phyloP scores from a whole-genome alignment of 495 filamentous ascomycete genomes.

The Parmelia sp. region DNA sequence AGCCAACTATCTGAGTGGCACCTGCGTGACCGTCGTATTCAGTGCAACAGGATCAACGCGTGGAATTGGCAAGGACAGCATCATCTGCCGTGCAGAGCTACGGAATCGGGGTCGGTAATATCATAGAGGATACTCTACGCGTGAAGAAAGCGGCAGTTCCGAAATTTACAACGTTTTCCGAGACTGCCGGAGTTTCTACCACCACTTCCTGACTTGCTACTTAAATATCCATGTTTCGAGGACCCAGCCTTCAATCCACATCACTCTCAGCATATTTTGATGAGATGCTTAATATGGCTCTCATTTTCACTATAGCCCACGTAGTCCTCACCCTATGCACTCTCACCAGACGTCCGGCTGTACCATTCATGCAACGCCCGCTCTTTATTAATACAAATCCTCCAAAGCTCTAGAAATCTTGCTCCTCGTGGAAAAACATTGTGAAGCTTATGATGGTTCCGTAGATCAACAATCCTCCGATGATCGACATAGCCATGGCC shows the following conservation, averaged over 20 bases:
- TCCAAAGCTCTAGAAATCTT: slow-evolving; percentile 56
- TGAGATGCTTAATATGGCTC: neutral
- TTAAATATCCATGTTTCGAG: neutral
- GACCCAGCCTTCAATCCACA: neutral
- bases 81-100: too few species aligned
- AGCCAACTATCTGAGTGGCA: neutral
- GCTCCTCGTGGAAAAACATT: slow-evolving; percentile 96
- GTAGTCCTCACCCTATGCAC: too few species aligned
- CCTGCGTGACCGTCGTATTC: neutral
- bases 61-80: too few species aligned
- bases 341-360: neutral
- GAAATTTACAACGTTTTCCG: neutral
- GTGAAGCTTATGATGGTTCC: slow-evolving; percentile 95
- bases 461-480: slow-evolving; percentile 91
- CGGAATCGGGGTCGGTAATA: too few species aligned
- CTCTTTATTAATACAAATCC: slow-evolving; percentile 8
- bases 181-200: neutral
- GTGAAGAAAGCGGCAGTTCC: neutral
- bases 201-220: too few species aligned
- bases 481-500: slow-evolving; percentile 94
- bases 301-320: neutral
- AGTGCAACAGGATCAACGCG: too few species aligned
- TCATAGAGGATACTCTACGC: too few species aligned
- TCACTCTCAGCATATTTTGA: neutral
- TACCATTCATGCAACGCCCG: slow-evolving; percentile 1